Evolutionary conservation across 805 yeast species (phyloP).

Genomic region (Saccharomycodes ludwigii): DNA sequence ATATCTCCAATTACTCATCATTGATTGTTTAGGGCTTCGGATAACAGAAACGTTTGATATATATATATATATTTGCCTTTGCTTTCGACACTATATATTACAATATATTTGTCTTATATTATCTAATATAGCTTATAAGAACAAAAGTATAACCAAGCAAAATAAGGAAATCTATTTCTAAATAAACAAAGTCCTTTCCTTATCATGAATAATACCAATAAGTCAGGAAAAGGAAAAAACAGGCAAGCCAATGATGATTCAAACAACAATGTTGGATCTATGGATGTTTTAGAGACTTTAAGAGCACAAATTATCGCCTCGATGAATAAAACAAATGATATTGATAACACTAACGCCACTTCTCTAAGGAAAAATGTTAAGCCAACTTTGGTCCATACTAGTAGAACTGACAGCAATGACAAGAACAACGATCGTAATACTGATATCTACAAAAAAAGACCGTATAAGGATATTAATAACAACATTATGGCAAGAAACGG

Average conservation of each 20-base stretch:
- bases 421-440: conserved; percentile 2
- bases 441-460: neutral
- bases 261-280: neutral
- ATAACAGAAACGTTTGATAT: too few relatives aligned
- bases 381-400: conserved; percentile 5
- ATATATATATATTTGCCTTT: too few relatives aligned
- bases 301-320: conserved; percentile 2
- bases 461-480: conserved; percentile 1
- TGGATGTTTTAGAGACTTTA: conserved; percentile 1
- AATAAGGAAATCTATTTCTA: too few relatives aligned
- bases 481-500: conserved; percentile 4
- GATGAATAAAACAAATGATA: neutral
- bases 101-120: too few relatives aligned
- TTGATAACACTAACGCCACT: neutral
- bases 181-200: too few relatives aligned
- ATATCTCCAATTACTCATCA: too few relatives aligned
- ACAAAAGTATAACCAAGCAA: too few relatives aligned
- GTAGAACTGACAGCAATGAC: conserved; percentile 4
- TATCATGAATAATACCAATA: neutral
- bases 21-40: too few relatives aligned
- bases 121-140: too few relatives aligned
- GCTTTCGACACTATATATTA: too few relatives aligned
- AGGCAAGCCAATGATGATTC: neutral
- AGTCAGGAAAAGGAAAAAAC: neutral
- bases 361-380: conserved; percentile 4